Conservation (phyloP, 2,329 filamentous ascomycete genomes). For the Penicillium capsulatum region DNA sequence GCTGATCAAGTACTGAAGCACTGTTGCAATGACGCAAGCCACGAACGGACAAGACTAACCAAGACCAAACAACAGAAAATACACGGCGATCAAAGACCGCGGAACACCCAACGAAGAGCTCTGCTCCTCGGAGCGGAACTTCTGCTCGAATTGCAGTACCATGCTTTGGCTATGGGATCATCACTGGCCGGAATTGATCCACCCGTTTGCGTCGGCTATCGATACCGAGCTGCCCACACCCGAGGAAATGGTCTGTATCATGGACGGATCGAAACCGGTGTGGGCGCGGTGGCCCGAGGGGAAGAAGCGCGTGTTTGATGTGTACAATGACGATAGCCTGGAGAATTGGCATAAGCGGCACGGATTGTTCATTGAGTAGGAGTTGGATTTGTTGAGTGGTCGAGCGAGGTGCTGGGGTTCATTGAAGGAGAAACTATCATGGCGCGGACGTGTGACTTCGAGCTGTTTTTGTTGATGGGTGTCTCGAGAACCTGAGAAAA, state of each 20-base stretch:
- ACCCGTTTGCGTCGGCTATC: conserved; percentile 49
- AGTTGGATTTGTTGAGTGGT: not conserved
- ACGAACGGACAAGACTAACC: not conserved
- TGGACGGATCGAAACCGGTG: conserved; percentile 42
- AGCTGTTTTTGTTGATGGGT: no score
- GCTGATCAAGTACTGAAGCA: conserved; percentile 41
- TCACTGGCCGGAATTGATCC: conserved; percentile 47
- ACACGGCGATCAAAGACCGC: conserved; percentile 43
- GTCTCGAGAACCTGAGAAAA: no score
- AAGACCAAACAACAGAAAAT: conserved; percentile 35
- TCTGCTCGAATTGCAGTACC: conserved; percentile 46
- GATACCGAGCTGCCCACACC: conserved; percentile 45
- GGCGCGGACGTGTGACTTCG: no score
- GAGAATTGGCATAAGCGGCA: conserved; percentile 48
- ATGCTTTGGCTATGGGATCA: conserved; percentile 49
- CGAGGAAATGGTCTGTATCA: conserved; percentile 47
- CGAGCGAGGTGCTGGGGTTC: not conserved
- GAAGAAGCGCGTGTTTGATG: conserved; percentile 41
- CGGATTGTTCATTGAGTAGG: conserved; percentile 33
- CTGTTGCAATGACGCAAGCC: no score
- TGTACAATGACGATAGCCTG: conserved; percentile 37
- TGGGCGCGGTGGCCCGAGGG: conserved; percentile 49
- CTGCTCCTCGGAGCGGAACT: conserved; percentile 45
- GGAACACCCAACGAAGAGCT: conserved; percentile 37
- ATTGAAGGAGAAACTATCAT: not conserved